Base-by-base conservation (phyloP, 495 filamentous ascomycete species). In the Penicillium roqueforti region DNA sequence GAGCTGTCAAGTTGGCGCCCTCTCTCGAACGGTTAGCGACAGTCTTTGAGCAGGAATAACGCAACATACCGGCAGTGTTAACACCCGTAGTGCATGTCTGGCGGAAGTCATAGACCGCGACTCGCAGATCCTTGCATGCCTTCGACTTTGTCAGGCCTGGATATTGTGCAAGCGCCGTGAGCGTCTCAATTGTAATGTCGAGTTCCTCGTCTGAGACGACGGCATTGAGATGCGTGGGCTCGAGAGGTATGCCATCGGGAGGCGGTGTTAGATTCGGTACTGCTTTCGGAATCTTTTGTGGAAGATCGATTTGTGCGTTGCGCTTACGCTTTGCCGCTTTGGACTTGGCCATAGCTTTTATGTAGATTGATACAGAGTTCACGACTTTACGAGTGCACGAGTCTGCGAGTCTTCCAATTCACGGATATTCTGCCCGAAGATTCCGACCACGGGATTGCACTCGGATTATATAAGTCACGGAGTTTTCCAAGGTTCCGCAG, bases 251-350 rank as follows among this genome's bases (percentile, higher is more conserved):
- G 48, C 54, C 65, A 62, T 73, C 70, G 16, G 65, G 65, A 51
- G 68, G 70, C 6, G 70, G 68, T 10, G 69, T 66, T 3, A 58
- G 53, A 2, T 49, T 60, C 3, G 58, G n/a, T 9, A 23, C 37
- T 23, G 67, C 37, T 42, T 71, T 73, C 4, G 62, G 36, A 3
- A 61, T 14, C 51, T 73, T 71, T 26, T 67, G 67, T 1, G 70
- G 70, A 18, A 65, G 56, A 2, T 66, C 64, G 23, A 47, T 31
- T 51, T 71, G 70, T 37, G 66, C 66, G 52, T 66, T 68, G 53
- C 70, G 70, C 66, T 71, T 73, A 41, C 70, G 70, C 57, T 73
- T 72, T 3, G 68, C 61, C 22, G 64, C 55, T 53, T 70, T 73
- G 31, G 68, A 71, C 36, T 71, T 72, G 42, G 58, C 60, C 70